These are phyloP conservation scores for Bodo saltans DNA, from an alignment of 78 protist species.

Conservation along the genomic window DNA sequence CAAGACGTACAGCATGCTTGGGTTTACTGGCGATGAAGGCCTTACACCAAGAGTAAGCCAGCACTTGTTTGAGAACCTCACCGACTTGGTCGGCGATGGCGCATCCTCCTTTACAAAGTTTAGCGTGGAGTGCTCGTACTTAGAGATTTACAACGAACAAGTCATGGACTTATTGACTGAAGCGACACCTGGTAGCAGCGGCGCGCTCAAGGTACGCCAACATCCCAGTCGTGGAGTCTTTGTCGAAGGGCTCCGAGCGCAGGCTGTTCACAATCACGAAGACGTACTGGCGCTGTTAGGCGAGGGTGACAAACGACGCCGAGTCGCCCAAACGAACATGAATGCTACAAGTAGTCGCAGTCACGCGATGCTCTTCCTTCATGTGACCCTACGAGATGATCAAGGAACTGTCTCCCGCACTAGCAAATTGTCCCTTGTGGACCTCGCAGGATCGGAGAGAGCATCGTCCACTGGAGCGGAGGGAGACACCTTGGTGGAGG, in stretches of 20 bases:
- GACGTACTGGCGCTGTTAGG: slow-evolving; percentile 10
- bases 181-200: not conserved
- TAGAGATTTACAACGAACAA: slow-evolving; percentile 35
- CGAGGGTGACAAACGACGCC: not conserved
- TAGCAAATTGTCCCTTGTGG: slow-evolving; percentile 41
- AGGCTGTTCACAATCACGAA: not conserved
- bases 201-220: slow-evolving; percentile 12
- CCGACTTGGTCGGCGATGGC: not conserved
- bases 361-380: slow-evolving; percentile 66
- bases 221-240: slow-evolving; percentile 19
- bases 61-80: slow-evolving; percentile 20
- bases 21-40: slow-evolving; percentile 15
- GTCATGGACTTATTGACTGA: slow-evolving; percentile 16
- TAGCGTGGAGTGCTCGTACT: slow-evolving; percentile 15
- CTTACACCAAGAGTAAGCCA: slow-evolving; percentile 17
- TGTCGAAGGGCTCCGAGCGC: slow-evolving; percentile 11
- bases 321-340: slow-evolving; percentile 42
- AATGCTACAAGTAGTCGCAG: slow-evolving; percentile 61
- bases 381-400: not conserved
- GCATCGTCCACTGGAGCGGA: slow-evolving; percentile 30
- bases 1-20: slow-evolving; percentile 48
- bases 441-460: slow-evolving; percentile 64
- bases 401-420: not conserved
- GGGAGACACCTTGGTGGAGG: slow-evolving; percentile 50
- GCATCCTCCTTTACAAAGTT: not conserved